These are phyloP conservation scores for Populus hybrid DNA, from an alignment of 441 rosid species.

Conservation along the genomic window DNA sequence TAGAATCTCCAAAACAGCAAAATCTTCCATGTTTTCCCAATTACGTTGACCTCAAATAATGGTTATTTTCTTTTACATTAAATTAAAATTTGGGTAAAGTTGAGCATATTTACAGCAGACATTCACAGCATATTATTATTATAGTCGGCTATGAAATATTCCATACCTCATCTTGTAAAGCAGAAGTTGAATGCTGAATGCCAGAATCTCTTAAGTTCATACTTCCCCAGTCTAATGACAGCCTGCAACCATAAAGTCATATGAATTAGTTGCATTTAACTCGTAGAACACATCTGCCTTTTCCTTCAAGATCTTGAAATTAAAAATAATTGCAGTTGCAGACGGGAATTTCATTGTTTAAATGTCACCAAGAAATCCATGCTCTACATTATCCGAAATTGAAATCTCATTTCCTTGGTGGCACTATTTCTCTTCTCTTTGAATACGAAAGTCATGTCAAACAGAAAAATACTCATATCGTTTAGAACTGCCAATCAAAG, in stretches of 20 bases:
- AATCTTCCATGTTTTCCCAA: neutral
- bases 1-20: neutral
- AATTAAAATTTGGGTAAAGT: neutral
- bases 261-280: neutral
- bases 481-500: neutral
- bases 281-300: neutral
- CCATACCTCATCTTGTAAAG: conserved; percentile 83
- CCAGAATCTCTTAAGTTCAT: conserved; percentile 45
- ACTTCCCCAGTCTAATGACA: conserved; percentile 40
- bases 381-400: neutral
- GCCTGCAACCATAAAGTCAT: conserved; percentile 35
- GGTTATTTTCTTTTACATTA: neutral
- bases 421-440: neutral
- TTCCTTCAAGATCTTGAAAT: conserved; percentile 1
- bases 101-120: conserved; percentile 1
- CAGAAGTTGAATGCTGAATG: conserved; percentile 60
- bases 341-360: neutral
- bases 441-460: neutral
- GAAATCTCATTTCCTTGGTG: neutral
- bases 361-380: neutral
- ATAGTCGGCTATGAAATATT: conserved; percentile 7
- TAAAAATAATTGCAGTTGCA: neutral
- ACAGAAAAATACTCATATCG: neutral
- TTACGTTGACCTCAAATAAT: neutral
- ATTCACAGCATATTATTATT: neutral